Evolutionary conservation across 106 monocot species (phyloP).

Genomic region (Dendrobium officinale): DNA sequence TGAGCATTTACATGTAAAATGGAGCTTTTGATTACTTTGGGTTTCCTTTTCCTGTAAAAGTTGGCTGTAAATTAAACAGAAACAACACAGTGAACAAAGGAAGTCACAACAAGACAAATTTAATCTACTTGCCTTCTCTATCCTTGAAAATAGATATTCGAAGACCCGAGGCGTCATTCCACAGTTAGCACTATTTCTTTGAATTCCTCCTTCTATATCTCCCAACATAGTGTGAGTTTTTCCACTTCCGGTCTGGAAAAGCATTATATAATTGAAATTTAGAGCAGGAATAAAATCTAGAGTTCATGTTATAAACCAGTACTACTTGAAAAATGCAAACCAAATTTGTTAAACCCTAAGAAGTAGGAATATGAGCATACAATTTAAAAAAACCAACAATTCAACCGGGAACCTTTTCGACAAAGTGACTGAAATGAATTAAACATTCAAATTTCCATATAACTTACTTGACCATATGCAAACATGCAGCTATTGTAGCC

Average conservation of each 20-base stretch:
- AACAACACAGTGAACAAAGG: not conserved
- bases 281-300: not conserved
- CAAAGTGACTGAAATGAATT: not conserved
- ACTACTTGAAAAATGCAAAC: not conserved
- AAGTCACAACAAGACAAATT: not conserved
- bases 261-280: not conserved
- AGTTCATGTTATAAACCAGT: not conserved
- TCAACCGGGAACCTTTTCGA: not conserved
- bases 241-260: constrained; percentile 88
- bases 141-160: constrained; percentile 83
- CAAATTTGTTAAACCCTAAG: not conserved
- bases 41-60: constrained; percentile 70
- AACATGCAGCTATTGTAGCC: constrained; percentile 99
- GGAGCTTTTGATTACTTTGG: constrained; percentile 71
- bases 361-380: not conserved
- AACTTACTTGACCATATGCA: constrained; percentile 91
- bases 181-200: constrained; percentile 66
- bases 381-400: not conserved
- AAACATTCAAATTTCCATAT: not conserved
- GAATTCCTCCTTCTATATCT: constrained; percentile 83
- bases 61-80: not conserved
- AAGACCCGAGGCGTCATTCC: constrained; percentile 98
- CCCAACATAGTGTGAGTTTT: constrained; percentile 97
- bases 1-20: constrained; percentile 88
- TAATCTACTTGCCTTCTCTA: constrained; percentile 60